phyloP scores from a whole-genome alignment of 192 early-diverging fungal genomes.

The Gamsiella multidivaricata region DNA sequence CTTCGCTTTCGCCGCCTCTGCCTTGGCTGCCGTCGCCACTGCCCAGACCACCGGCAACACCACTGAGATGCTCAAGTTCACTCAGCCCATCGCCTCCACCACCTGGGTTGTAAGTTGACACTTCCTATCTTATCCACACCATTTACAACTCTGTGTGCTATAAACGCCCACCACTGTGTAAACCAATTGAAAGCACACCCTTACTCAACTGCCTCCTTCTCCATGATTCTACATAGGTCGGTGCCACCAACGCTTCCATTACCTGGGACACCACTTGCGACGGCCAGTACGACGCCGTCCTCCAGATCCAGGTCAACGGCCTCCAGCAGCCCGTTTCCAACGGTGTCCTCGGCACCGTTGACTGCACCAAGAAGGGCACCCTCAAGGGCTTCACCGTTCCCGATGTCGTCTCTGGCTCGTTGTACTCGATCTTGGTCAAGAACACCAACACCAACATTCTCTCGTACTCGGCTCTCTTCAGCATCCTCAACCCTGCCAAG shows the following conservation, averaged over 20 bases:
- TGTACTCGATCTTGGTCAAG: conserved; percentile 43
- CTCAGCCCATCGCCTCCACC: conserved; percentile 23
- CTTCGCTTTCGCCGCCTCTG: conserved; percentile 18
- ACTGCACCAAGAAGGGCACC: conserved; percentile 13
- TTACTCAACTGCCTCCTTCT: too few species aligned
- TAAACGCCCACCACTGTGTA: too few species aligned
- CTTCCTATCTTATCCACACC: too few species aligned
- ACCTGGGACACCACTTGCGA: too few species aligned
- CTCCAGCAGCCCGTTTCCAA: not conserved
- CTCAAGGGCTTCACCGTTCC: conserved; percentile 14
- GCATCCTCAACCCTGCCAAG: conserved; percentile 20
- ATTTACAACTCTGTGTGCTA: too few species aligned
- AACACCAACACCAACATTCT: conserved; percentile 7
- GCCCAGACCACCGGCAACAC: not conserved
- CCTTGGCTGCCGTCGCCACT: conserved; percentile 20
- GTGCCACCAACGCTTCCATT: too few species aligned
- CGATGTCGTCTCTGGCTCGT: conserved; percentile 4
- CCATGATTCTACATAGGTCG: too few species aligned
- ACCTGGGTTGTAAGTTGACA: not conserved
- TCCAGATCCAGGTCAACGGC: not conserved
- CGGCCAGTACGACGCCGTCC: not conserved
- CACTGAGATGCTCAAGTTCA: not conserved
- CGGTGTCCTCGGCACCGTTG: not conserved
- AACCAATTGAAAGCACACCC: too few species aligned
- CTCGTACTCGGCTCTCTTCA: conserved; percentile 50